Evolutionary conservation across 2,329 filamentous ascomycete species (phyloP).

Genomic region (Pochonia chlamydosporia): DNA sequence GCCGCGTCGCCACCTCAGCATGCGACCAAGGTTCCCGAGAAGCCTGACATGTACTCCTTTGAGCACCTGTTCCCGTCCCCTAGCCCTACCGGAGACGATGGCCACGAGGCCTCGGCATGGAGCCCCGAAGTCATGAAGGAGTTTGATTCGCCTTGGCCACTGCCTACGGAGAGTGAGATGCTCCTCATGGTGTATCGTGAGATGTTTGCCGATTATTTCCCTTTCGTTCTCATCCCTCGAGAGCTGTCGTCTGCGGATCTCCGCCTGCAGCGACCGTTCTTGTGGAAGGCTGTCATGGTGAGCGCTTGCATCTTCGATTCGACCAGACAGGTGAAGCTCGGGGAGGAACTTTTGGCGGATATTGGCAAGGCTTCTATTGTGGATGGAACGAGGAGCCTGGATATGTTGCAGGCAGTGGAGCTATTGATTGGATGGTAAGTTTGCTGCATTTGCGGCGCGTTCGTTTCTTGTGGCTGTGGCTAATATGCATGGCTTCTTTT

Average conservation of each 20-base stretch:
- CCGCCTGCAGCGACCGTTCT: constrained; percentile 31
- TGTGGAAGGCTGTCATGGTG: constrained; percentile 47
- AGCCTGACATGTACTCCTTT: constrained; percentile 20
- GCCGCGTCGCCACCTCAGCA: constrained; percentile 7
- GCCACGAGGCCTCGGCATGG: constrained; percentile 15
- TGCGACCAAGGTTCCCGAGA: constrained; percentile 9
- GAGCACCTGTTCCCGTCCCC: constrained; percentile 30
- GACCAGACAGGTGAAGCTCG: constrained; percentile 35
- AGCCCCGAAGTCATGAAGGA: constrained; percentile 14
- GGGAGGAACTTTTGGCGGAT: constrained; percentile 37
- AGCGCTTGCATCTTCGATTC: constrained; percentile 36
- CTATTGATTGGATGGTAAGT: constrained; percentile 40
- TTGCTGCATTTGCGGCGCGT: neutral
- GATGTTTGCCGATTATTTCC: constrained; percentile 31
- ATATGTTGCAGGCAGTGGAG: constrained; percentile 41
- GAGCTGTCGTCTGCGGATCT: constrained; percentile 30
- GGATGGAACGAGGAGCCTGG: constrained; percentile 37
- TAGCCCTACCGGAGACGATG: constrained; percentile 15
- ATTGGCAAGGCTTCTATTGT: constrained; percentile 33
- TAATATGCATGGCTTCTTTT: neutral
- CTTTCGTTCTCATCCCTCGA: constrained; percentile 38
- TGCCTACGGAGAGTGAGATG: constrained; percentile 31
- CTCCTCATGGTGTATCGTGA: constrained; percentile 32
- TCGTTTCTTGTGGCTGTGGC: neutral
- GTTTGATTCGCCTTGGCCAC: constrained; percentile 34